A percentile compares a stretch with the other conserved stretches of the same genome.
These are phyloP conservation scores for Hysterium pulicare DNA, from an alignment of 2,329 filamentous ascomycete species.

Conservation along the genomic window DNA sequence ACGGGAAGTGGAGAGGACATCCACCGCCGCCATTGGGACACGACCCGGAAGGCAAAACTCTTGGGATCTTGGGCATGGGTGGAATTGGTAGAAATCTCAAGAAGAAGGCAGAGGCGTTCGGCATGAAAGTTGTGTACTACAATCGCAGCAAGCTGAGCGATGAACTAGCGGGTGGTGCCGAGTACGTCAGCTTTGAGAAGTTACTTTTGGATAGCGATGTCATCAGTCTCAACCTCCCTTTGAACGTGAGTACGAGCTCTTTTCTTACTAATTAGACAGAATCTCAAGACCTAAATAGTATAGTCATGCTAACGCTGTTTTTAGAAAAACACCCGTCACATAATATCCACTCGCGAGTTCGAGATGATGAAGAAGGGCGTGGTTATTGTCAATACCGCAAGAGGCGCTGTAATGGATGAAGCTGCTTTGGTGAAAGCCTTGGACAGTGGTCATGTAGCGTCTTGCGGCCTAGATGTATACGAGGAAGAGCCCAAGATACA, in stretches of 20 bases:
- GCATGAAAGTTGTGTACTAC: conserved; percentile 71
- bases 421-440: conserved; percentile 72
- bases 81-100: conserved; percentile 78
- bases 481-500: conserved; percentile 78
- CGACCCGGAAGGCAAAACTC: conserved; percentile 72
- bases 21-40: conserved; percentile 60
- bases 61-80: conserved; percentile 83
- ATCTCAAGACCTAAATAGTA: no score
- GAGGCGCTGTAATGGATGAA: conserved; percentile 80
- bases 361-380: conserved; percentile 73
- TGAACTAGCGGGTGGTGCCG: conserved; percentile 55
- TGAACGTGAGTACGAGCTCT: conserved; percentile 61
- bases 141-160: conserved; percentile 63
- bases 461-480: conserved; percentile 75
- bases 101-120: conserved; percentile 70
- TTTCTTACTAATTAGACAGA: no score
- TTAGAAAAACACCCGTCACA: conserved; percentile 66
- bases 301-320: no score
- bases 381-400: conserved; percentile 77
- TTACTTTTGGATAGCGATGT: conserved; percentile 69
- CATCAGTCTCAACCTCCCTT: conserved; percentile 72
- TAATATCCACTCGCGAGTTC: conserved; percentile 69
- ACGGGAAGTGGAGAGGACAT: conserved; percentile 64
- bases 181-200: conserved; percentile 71
- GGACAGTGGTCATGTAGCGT: conserved; percentile 65